Base-by-base conservation (phyloP, 768 basidiomycete genomes). In the Suillus hirtellus region DNA sequence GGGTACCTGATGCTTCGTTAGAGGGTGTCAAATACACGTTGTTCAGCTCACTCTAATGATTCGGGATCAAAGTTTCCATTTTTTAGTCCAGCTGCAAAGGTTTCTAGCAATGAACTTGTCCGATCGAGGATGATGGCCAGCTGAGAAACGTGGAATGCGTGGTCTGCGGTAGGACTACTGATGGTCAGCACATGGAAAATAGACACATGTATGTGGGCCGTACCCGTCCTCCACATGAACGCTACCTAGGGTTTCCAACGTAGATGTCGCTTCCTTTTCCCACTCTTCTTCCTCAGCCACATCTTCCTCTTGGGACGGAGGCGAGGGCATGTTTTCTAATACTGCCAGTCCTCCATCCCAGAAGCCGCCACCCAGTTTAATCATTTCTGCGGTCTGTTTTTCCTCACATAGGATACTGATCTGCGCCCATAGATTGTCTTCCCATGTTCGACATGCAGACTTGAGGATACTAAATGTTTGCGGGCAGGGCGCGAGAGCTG, bases 351-450 rank as follows among this genome's bases (percentile, higher is more conserved):
- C 89, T 21, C 80, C 81, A 63, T 91, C 89, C 95, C 95, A 96
- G 72, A 92, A 96, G 47, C 89, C 85, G 0, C 88, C 88, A 11
- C 81, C 80, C 7, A 93, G 72, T 44, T 83, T 81, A 11, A 80
- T 73, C 70, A 98, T 82, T 65, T 90, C 87, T 37, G 80, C 81
- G 52, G 87, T 89, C 71, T 90, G 84, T 64, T 90, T 88, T 67
- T 93, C 88, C 71, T 96, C 93, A 68, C 92, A 89, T 44, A 93
- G 79, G 56, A 93, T 82, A 67, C 87, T 88, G 59, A 95, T 79
- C 63, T 92, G 89, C 0, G 92, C 93, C 97, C 97, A 99, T 0
- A 99, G 80, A 71, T 96, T 89, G 70, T 99, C 97, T 70, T 96
- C 92, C 96, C 96, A 99, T 24, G 92, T 90, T 40, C 88, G 78